These are phyloP conservation scores for Lagenidium sp. DNA, from an alignment of 352 stramenopile species.

Conservation along the genomic window DNA sequence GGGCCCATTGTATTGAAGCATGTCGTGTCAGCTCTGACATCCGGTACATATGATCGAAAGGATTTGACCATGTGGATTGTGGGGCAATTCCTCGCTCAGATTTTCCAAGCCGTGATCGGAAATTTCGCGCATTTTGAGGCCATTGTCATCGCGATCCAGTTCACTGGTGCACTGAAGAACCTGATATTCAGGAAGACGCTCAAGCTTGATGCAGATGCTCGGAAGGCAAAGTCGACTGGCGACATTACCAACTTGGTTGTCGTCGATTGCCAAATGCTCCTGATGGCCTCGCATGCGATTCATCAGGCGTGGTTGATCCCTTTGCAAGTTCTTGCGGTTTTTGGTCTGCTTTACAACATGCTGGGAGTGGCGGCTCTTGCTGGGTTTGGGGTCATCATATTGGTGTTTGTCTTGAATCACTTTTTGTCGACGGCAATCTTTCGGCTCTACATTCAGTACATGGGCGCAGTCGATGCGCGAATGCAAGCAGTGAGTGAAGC, in stretches of 20 bases:
- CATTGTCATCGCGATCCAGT: constrained; percentile 34
- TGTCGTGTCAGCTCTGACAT: constrained; percentile 20
- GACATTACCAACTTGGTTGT: constrained; percentile 49
- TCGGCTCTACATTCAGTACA: constrained; percentile 13
- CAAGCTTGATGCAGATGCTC: constrained; percentile 22
- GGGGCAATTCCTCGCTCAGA: constrained; percentile 24
- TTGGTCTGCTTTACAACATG: constrained; percentile 35
- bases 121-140: constrained; percentile 28
- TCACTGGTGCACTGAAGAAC: constrained; percentile 33
- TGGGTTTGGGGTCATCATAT: constrained; percentile 26
- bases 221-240: constrained; percentile 26
- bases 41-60: constrained; percentile 9
- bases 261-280: constrained; percentile 23
- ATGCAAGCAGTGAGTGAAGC: constrained; percentile 53
- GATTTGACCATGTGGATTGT: constrained; percentile 19
- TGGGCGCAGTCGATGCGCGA: constrained; percentile 32
- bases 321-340: constrained; percentile 30
- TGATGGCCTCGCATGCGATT: constrained; percentile 21
- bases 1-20: constrained; percentile 24
- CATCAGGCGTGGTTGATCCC: constrained; percentile 60
- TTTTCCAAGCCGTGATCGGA: constrained; percentile 31
- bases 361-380: constrained; percentile 26
- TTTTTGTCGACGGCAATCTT: constrained; percentile 24
- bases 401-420: constrained; percentile 25
- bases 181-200: constrained; percentile 36